Conservation (phyloP, 2,329 filamentous ascomycete genomes). For the Hansfordia pulvinata region DNA sequence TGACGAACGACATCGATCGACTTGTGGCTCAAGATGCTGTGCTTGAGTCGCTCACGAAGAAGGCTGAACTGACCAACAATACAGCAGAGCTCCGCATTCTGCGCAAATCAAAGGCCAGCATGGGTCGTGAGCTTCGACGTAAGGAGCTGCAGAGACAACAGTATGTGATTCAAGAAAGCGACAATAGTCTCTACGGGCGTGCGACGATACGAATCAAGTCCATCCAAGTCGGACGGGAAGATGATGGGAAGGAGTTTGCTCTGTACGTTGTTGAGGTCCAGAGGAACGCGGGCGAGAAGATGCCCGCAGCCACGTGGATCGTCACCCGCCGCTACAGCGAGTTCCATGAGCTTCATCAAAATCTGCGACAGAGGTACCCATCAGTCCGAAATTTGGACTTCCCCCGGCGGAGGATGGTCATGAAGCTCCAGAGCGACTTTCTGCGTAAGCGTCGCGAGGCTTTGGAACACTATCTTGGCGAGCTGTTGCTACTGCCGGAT, state of each 20-base stretch:
- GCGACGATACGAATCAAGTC: conserved; percentile 83
- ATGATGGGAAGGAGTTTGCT: conserved; percentile 86
- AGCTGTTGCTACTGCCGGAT: conserved; percentile 75
- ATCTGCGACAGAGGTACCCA: conserved; percentile 69
- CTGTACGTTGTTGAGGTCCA: conserved; percentile 89
- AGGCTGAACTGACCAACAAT: conserved; percentile 95
- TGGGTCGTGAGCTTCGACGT: conserved; percentile 80
- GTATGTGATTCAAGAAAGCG: conserved; percentile 93
- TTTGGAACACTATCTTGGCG: conserved; percentile 72
- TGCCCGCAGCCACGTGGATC: conserved; percentile 91
- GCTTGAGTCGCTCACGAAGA: conserved; percentile 79
- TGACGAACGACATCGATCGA: conserved; percentile 86
- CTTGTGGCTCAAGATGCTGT: conserved; percentile 79
- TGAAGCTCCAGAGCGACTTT: conserved; percentile 95
- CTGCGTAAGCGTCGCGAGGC: conserved; percentile 75
- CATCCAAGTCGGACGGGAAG: conserved; percentile 82
- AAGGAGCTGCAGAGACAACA: conserved; percentile 96
- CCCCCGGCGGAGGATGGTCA: conserved; percentile 78
- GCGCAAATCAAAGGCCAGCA: conserved; percentile 83
- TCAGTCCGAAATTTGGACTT: conserved; percentile 86
- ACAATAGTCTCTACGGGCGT: conserved; percentile 90
- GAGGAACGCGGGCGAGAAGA: conserved; percentile 81
- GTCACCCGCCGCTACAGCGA: conserved; percentile 92
- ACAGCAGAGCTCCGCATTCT: conserved; percentile 84
- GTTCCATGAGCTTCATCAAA: conserved; percentile 90